Evolutionary conservation across 805 yeast genomes (phyloP), one percentile per base, ranked within the genome.

Genomic region (Myxozyma kluyveri): DNA sequence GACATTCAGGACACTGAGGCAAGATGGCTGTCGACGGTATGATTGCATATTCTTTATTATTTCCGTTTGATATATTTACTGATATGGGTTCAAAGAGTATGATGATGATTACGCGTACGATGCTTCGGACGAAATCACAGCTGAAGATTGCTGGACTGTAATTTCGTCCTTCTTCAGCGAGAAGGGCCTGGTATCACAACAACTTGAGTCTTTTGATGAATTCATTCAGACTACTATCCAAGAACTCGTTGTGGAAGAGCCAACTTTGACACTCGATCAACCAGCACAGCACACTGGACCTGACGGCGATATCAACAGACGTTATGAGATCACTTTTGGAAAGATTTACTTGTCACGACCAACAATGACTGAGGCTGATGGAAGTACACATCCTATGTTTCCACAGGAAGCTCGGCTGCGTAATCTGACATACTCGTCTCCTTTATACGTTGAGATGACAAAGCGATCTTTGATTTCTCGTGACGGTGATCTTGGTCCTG

Each of bases 141-240:
- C 96, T 26, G 99, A 93, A 74, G 99, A 93, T 76, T 93, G 99
- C 72, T 93, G 99, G 99, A 84, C 96, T 29, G 98, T 93, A 57
- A 93, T 93, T 61, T 86, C 96, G 26, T 81, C 98, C 17, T 93
- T 93, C 71, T 93, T 93, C 77, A 88, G 86, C 72, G 95, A 90
- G 67, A 91, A 90, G 68, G 99, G 99, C 55, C 78, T 93, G 61
- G 99, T 93, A 26, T 89, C 98, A 22, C 99, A 93, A 73, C 99
- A 93, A 76, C 77, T 93, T 66, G 99, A 93, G 67, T 95, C 99
- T 18, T 93, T 95, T 69, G 96, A 93, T 73, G 99, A 93, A 75
- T 93, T 93, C 72, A 90, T 93, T 61, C 96, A 89, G 69, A 83
- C 96, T 32, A 88, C 98, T 41, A 88, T 93, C 68, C 99, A 93